These are phyloP conservation scores for Populus ilicifolia DNA, from an alignment of 345 rosid species.

Conservation along the genomic window DNA sequence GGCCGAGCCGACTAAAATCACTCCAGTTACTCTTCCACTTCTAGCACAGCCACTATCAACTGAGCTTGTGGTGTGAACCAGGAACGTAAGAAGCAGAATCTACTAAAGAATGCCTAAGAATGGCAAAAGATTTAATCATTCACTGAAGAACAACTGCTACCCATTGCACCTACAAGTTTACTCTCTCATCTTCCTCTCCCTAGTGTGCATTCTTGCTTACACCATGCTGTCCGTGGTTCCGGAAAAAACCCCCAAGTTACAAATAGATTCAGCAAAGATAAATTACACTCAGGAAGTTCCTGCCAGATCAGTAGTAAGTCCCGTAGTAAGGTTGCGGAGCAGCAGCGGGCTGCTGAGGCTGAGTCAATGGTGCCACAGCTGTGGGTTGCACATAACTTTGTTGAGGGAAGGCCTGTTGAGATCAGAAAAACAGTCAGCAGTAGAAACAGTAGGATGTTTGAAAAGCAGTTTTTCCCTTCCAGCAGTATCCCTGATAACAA, in stretches of 20 bases:
- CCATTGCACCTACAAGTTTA: neutral
- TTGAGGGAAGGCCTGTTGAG: slow-evolving; percentile 43
- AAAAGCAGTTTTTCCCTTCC: neutral
- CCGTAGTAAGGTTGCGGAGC: slow-evolving; percentile 66
- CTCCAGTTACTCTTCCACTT: too few species aligned
- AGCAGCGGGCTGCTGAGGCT: slow-evolving; percentile 51
- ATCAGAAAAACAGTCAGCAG: slow-evolving; percentile 15
- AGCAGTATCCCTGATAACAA: neutral
- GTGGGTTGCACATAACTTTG: slow-evolving; percentile 64
- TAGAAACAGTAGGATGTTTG: neutral
- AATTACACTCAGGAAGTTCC: neutral
- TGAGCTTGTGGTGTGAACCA: too few species aligned
- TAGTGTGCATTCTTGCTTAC: neutral
- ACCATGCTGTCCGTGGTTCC: neutral
- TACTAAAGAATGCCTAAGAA: too few species aligned
- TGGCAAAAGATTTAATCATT: neutral
- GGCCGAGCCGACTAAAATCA: too few species aligned
- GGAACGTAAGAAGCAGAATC: too few species aligned
- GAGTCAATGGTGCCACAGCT: slow-evolving; percentile 40
- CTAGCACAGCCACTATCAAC: too few species aligned
- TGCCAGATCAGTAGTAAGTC: slow-evolving; percentile 38
- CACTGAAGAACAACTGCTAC: neutral
- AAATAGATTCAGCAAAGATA: neutral
- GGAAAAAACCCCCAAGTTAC: neutral
- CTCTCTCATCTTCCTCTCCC: neutral